These are phyloP conservation scores for Flaveria robusta DNA, from an alignment of 129 eudicot species.

Conservation along the genomic window DNA sequence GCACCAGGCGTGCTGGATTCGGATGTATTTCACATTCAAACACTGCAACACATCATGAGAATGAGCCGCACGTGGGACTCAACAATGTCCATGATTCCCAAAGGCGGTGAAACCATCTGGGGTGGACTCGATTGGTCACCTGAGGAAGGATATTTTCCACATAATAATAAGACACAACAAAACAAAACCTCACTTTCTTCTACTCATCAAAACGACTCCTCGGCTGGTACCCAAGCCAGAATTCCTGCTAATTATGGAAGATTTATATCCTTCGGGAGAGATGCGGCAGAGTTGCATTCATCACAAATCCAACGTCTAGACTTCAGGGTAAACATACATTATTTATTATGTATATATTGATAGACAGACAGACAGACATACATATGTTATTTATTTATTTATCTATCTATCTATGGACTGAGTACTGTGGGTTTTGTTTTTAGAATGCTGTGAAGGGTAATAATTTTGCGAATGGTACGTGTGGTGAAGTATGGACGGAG, in stretches of 20 bases:
- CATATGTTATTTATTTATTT: neutral
- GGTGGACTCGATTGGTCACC: constrained; percentile 97
- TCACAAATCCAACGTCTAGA: constrained; percentile 65
- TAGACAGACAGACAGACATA: too few relatives aligned
- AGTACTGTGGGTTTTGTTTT: neutral
- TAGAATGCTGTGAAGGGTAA: constrained; percentile 84
- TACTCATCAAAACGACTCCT: constrained; percentile 31
- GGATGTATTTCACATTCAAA: constrained; percentile 80
- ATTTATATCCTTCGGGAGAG: constrained; percentile 80
- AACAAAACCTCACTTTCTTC: constrained; percentile 35
- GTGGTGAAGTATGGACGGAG: constrained; percentile 96
- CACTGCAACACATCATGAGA: constrained; percentile 83
- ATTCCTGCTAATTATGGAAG: constrained; percentile 64
- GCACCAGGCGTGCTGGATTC: constrained; percentile 84
- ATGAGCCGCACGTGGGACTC: constrained; percentile 99
- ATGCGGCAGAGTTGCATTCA: constrained; percentile 54
- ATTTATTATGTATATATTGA: too few relatives aligned
- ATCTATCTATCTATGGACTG: too few relatives aligned
- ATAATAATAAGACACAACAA: constrained; percentile 48
- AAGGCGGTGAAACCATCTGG: constrained; percentile 98
- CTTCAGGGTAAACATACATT: constrained; percentile 73
- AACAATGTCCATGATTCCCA: constrained; percentile 97
- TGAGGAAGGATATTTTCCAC: constrained; percentile 64
- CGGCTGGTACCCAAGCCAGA: constrained; percentile 35
- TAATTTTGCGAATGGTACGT: constrained; percentile 60